Conservation (phyloP, 805 yeast genomes). For the Groenewaldozyma tartarivorans region DNA sequence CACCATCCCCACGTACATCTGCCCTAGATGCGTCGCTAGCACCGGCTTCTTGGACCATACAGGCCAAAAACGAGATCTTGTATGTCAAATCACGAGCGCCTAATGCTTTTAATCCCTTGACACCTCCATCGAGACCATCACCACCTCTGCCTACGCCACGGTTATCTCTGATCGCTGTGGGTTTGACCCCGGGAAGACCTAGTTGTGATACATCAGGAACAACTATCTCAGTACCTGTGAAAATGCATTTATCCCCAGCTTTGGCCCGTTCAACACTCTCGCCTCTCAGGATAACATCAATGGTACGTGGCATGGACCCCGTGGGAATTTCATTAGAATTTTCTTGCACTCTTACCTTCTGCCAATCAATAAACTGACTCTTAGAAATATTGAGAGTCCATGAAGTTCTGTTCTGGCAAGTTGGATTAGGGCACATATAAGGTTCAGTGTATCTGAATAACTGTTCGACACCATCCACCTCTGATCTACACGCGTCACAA, state of each 20-base stretch:
- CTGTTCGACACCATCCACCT: slow-evolving; percentile 86
- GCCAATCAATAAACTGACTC: slow-evolving; percentile 93
- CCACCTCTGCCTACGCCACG: slow-evolving; percentile 44
- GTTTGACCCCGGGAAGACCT: slow-evolving; percentile 91
- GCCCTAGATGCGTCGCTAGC: slow-evolving; percentile 26
- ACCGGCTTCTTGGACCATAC: slow-evolving; percentile 69
- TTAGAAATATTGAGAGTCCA: slow-evolving; percentile 81
- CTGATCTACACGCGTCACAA: slow-evolving; percentile 80
- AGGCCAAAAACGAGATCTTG: slow-evolving; percentile 82
- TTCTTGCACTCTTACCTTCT: slow-evolving; percentile 88
- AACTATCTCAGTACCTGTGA: slow-evolving; percentile 91
- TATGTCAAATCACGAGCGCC: slow-evolving; percentile 94
- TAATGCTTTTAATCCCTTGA: slow-evolving; percentile 77
- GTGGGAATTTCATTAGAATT: slow-evolving; percentile 95
- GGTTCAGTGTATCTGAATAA: slow-evolving; percentile 92
- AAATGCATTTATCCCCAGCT: slow-evolving; percentile 92
- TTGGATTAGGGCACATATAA: slow-evolving; percentile 77
- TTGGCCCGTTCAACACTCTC: slow-evolving; percentile 93
- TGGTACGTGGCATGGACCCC: slow-evolving; percentile 96
- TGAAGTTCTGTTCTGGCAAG: slow-evolving; percentile 74
- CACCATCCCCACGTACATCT: slow-evolving; percentile 31
- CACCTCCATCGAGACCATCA: slow-evolving; percentile 74
- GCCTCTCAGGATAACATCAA: slow-evolving; percentile 87
- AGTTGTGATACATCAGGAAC: slow-evolving; percentile 90
- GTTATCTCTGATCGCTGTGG: slow-evolving; percentile 64